Base-by-base conservation (phyloP, 2,329 filamentous ascomycete species). In the Cladophialophora yegresii region DNA sequence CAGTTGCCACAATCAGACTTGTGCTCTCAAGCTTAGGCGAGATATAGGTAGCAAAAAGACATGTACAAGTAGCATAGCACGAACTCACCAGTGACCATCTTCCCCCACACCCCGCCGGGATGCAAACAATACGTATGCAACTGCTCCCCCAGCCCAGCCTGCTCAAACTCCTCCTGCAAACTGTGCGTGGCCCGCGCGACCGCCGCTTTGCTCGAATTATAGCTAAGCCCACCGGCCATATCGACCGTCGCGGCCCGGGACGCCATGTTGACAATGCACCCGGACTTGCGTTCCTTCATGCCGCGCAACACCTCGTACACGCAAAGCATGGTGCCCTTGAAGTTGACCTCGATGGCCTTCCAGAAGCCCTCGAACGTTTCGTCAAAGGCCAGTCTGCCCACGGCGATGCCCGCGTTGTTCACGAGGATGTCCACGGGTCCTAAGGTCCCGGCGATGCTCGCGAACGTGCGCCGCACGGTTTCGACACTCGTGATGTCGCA, bases 391-490 rank as follows among this genome's bases (percentile, higher is more conserved):
- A 70, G 70, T n/a, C 58, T 65, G 16, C 66, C 61, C 10, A 47
- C 61, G 22, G 70, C 69, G 3, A 66, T 70, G 16, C 72, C 72
- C n/a, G 72, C 72, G 47, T 73, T 73, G 67, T 73, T 74, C 43
- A 73, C 68, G 10, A 74, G 64, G 26, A 72, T 72, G 50, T 67
- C 65, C 22, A 67, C 53, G 1, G 61, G 57, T 8, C 65, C 65
- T 22, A 67, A 51, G 5, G 50, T 58, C 16, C 56, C 49, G 12
- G 55, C n/a, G n/a, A 64, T 32, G 10, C 50, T 23, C 3, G 47
- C 51, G 28, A 67, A 50, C 6, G 54, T 53, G 3, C 22, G 45
- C 47, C 58, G 51, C 45, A 73, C 63, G 36, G 66, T 58, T 12
- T 28, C 45, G 8, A 66, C 58, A 43, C 72, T 66, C 10, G 72